Base-by-base conservation (phyloP, 768 basidiomycete species). In the Pleurotus citrinopileatus region DNA sequence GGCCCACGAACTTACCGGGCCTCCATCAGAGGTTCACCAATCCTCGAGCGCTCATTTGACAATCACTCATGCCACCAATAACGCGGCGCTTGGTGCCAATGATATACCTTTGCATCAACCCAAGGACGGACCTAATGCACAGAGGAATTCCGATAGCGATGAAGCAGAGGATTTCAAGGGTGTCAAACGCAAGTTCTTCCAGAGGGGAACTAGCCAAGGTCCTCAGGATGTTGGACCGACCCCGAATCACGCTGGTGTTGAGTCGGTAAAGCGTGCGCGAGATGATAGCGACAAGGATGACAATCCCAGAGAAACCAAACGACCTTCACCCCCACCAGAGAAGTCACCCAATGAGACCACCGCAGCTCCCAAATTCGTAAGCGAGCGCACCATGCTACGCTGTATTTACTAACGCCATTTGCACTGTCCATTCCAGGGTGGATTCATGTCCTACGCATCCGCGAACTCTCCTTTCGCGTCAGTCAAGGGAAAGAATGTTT, bases 381-480 rank as follows among this genome's bases (percentile, higher is more conserved):
- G 79, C 73, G 29, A 43, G n/a, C 20, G 52, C 55, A 52, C 58
- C 55, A 44, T 57, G 45, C 52, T 46, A 46, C 59, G 6, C n/a
- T n/a, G 26, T 55, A 52, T 12, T 34, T 26, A 44, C 45, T 46
- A 52, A 56, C 37, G 42, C n/a, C n/a, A n/a, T n/a, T n/a, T n/a
- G n/a, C n/a, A 48, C 17, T 23, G 25, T 54, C 50, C 56, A 27
- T 47, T 42, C 42, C 52, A 87, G 87, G 72, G 80, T 51, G 89
- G 89, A 22, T 92, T 92, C 67, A 84, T 86, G 79, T 86, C 88
- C 2, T 92, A 90, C 61, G 89, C 89, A 10, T 85, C 87, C 2
- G 72, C 81, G 9, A 78, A 74, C 53, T 91, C 89, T 2, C 89
- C 89, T 3, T 91, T 91, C 61, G 83, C 86, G 12, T 68, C 79